Percentiles rank a stretch among this genome's conserved stretches.
phyloP scores from a whole-genome alignment of 2,329 filamentous ascomycete species.

The Phyllachora maydis region DNA sequence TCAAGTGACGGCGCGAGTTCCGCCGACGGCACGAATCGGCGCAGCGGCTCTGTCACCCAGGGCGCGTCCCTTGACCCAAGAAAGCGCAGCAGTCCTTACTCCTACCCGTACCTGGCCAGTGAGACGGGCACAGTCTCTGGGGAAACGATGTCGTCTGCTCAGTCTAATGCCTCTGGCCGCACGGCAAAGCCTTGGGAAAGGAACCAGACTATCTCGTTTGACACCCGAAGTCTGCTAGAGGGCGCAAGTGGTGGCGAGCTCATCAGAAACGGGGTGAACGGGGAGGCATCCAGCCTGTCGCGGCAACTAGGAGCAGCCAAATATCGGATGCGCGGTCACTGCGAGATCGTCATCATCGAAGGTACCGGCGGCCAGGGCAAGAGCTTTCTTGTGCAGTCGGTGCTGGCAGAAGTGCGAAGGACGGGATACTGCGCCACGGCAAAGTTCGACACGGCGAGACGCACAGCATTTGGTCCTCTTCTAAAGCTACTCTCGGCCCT shows the following conservation, averaged over 20 bases:
- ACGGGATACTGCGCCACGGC: constrained; percentile 44
- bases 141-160: constrained; percentile 24
- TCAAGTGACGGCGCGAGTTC: constrained; percentile 43
- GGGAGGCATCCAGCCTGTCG: constrained; percentile 28
- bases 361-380: constrained; percentile 44
- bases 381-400: constrained; percentile 41
- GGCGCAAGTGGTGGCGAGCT: constrained; percentile 17
- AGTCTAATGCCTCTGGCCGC: constrained; percentile 15
- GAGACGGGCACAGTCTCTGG: constrained; percentile 19
- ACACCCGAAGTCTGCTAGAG: constrained; percentile 24
- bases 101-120: too few species aligned
- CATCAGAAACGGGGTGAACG: constrained; percentile 17
- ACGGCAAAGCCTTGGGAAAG: constrained; percentile 29
- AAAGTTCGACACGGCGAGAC: constrained; percentile 42
- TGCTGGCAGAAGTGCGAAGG: constrained; percentile 36
- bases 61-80: too few species aligned
- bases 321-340: constrained; percentile 38
- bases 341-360: constrained; percentile 40
- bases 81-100: too few species aligned
- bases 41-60: constrained; percentile 27
- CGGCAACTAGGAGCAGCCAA: constrained; percentile 34
- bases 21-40: constrained; percentile 24
- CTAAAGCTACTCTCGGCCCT: constrained; percentile 44
- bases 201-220: constrained; percentile 27
- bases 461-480: constrained; percentile 39